phyloP scores from a whole-genome alignment of 768 basidiomycete species.

The Kondoa malvinella region DNA sequence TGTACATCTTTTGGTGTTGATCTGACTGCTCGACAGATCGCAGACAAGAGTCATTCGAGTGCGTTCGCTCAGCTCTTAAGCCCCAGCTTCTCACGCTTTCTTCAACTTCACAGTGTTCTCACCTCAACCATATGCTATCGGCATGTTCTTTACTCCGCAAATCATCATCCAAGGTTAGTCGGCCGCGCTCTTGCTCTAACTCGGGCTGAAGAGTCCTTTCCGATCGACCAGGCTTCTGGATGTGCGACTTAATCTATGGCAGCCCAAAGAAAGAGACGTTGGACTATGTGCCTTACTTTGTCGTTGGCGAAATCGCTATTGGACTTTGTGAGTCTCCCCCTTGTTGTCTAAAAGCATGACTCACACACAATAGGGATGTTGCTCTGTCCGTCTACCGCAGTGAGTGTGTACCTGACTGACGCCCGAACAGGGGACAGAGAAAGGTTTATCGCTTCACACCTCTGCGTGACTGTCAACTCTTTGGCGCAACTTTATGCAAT shows the following conservation, averaged over 20 bases:
- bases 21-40: neutral
- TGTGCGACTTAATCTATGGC: neutral
- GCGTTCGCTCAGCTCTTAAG: too few species aligned
- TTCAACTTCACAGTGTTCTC: too few species aligned
- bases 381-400: too few species aligned
- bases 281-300: conserved; percentile 3
- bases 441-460: neutral
- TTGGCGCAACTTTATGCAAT: neutral
- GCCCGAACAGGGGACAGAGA: too few species aligned
- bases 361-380: too few species aligned
- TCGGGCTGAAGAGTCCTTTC: too few species aligned
- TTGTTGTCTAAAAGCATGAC: neutral
- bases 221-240: too few species aligned
- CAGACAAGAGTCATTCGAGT: neutral
- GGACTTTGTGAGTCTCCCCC: neutral
- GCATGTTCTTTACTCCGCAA: conserved; percentile 61
- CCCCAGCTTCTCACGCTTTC: too few species aligned
- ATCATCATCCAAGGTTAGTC: conserved; percentile 34
- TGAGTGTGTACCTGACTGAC: too few species aligned
- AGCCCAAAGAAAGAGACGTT: neutral
- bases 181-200: too few species aligned
- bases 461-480: neutral
- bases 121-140: conserved; percentile 8
- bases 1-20: neutral
- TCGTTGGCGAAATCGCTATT: conserved; percentile 2